Evolutionary conservation across 768 basidiomycete species (phyloP).

Genomic region (Pholiota molesta): DNA sequence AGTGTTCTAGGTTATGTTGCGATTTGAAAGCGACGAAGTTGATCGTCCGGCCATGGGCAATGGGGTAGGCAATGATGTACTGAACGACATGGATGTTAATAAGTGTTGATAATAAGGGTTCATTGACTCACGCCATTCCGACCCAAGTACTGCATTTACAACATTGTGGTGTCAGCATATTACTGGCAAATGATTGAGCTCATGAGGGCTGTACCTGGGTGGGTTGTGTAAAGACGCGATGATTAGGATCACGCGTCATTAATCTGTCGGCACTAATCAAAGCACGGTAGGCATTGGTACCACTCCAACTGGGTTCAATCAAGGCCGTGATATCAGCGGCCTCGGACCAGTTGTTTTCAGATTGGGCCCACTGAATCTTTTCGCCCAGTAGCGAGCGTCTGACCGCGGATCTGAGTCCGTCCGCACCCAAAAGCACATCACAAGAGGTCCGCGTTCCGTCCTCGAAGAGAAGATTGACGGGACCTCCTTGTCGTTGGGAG

Average conservation of each 20-base stretch:
- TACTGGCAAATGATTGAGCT: background rate
- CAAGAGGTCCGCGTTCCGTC: constrained; percentile 63
- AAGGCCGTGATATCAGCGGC: constrained; percentile 43
- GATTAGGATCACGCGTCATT: constrained; percentile 43
- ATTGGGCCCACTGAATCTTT: constrained; percentile 36
- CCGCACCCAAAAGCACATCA: constrained; percentile 73
- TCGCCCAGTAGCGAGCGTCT: constrained; percentile 41
- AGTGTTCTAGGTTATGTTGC: constrained; percentile 53
- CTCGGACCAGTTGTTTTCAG: constrained; percentile 36
- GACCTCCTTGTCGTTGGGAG: constrained; percentile 41
- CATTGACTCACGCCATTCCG: constrained; percentile 5
- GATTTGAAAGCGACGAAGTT: constrained; percentile 65
- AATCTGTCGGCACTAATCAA: constrained; percentile 58
- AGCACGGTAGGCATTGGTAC: constrained; percentile 59
- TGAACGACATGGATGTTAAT: constrained; percentile 24
- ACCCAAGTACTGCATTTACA: constrained; percentile 8
- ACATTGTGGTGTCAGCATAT: background rate
- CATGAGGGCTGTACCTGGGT: constrained; percentile 43
- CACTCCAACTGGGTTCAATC: constrained; percentile 61
- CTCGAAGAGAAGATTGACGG: constrained; percentile 56
- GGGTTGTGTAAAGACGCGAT: constrained; percentile 48
- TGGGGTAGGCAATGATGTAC: constrained; percentile 67
- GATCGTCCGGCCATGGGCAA: constrained; percentile 57
- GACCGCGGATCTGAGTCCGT: constrained; percentile 65
- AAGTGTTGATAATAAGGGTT: background rate